Evolutionary conservation across 2,329 filamentous ascomycete species (phyloP).

Genomic region (Parastagonospora nodorum): DNA sequence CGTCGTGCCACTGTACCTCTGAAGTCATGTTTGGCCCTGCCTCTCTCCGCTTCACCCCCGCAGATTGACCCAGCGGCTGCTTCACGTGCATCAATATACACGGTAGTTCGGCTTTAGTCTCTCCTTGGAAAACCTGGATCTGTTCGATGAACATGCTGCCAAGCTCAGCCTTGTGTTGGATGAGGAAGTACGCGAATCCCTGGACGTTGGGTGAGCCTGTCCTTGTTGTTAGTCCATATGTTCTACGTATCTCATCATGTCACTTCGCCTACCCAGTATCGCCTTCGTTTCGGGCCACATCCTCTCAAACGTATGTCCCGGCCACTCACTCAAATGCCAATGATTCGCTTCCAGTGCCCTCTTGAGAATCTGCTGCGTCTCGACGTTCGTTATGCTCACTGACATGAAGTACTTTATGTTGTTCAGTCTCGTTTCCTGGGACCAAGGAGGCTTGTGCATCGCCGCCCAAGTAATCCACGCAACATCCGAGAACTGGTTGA

Average conservation of each 20-base stretch:
- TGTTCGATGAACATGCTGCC: slow-evolving; percentile 23
- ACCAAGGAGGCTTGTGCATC: slow-evolving; percentile 1
- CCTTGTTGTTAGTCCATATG: background rate
- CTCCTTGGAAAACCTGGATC: slow-evolving; percentile 17
- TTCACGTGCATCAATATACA: slow-evolving; percentile 19
- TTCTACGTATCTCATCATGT: background rate
- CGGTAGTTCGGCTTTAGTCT: slow-evolving; percentile 9
- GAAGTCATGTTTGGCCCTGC: no score
- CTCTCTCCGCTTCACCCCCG: no score
- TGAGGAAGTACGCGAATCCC: slow-evolving; percentile 24
- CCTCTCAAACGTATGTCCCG: slow-evolving; percentile 19
- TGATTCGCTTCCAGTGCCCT: slow-evolving; percentile 9
- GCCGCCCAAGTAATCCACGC: slow-evolving; percentile 19
- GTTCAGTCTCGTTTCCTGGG: slow-evolving; percentile 4
- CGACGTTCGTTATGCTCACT: slow-evolving; percentile 16
- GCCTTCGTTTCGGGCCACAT: slow-evolving; percentile 15
- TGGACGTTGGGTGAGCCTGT: slow-evolving; percentile 21
- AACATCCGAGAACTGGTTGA: slow-evolving; percentile 25
- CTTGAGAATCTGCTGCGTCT: slow-evolving; percentile 15
- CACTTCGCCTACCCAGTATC: slow-evolving; percentile 17
- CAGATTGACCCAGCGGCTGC: slow-evolving; percentile 3
- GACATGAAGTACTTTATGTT: slow-evolving; percentile 20
- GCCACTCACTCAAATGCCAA: slow-evolving; percentile 14
- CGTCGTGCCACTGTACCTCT: background rate
- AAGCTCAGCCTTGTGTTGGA: slow-evolving; percentile 23